These are phyloP conservation scores for Ophioceras dolichostomum DNA, from an alignment of 2,329 filamentous ascomycete species.

Conservation along the genomic window DNA sequence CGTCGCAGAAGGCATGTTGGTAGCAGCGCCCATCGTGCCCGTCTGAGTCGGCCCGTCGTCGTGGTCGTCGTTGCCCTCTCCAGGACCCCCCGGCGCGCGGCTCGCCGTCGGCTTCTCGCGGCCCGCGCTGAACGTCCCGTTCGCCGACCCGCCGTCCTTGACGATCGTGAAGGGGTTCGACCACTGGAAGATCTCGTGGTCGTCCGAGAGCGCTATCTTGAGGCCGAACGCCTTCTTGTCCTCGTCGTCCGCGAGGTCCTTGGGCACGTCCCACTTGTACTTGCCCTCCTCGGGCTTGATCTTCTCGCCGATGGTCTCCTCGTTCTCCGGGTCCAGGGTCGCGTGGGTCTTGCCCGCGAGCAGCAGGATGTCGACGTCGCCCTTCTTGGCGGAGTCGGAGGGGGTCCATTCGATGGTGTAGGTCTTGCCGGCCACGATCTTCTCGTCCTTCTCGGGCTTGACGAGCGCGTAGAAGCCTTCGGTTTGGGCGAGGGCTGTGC, in stretches of 20 bases:
- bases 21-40: too few relatives aligned
- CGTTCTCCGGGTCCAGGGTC: conserved; percentile 33
- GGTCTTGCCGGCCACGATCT: conserved; percentile 32
- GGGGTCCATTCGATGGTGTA: conserved; percentile 39
- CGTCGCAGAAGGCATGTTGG: too few relatives aligned
- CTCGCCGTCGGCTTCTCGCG: too few relatives aligned
- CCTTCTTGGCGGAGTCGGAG: conserved; percentile 24
- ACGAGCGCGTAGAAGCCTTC: conserved; percentile 41
- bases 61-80: too few relatives aligned
- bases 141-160: too few relatives aligned
- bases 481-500: conserved; percentile 39
- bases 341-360: conserved; percentile 35
- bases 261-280: conserved; percentile 42
- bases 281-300: conserved; percentile 29
- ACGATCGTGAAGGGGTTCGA: conserved; percentile 49
- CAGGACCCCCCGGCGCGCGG: too few relatives aligned
- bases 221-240: conserved; percentile 41
- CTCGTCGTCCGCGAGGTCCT: conserved; percentile 29
- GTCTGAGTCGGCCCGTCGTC: too few relatives aligned
- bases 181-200: conserved; percentile 44
- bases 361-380: conserved; percentile 38
- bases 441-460: conserved; percentile 29
- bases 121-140: too few relatives aligned
- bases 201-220: conserved; percentile 34
- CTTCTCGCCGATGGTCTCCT: conserved; percentile 28